Conservation (phyloP, 352 stramenopile genomes). For the Bremia lactucae region DNA sequence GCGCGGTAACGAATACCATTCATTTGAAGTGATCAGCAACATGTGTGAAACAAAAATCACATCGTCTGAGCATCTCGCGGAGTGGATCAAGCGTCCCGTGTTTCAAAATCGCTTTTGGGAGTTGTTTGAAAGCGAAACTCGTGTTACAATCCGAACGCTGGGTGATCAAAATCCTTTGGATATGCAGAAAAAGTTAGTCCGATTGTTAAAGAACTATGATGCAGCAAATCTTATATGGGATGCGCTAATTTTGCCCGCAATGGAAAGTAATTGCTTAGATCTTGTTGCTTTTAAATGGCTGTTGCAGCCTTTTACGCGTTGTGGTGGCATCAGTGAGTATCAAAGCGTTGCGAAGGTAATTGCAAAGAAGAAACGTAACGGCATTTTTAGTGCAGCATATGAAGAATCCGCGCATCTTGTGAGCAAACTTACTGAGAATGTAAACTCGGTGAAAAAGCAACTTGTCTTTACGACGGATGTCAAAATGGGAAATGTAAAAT, state of each 20-base stretch:
- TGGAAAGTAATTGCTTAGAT: slow-evolving; percentile 29
- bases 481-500: slow-evolving; percentile 49
- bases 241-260: slow-evolving; percentile 33
- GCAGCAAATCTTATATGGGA: slow-evolving; percentile 54
- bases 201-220: slow-evolving; percentile 60
- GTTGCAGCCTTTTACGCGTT: slow-evolving; percentile 46
- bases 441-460: slow-evolving; percentile 38
- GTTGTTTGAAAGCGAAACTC: slow-evolving; percentile 44
- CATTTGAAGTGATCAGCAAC: slow-evolving; percentile 44
- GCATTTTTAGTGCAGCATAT: slow-evolving; percentile 49
- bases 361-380: slow-evolving; percentile 51
- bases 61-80: slow-evolving; percentile 33
- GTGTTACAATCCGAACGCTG: slow-evolving; percentile 31
- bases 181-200: slow-evolving; percentile 66
- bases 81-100: slow-evolving; percentile 32
- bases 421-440: slow-evolving; percentile 28
- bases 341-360: slow-evolving; percentile 51
- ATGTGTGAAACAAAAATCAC: slow-evolving; percentile 47
- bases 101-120: slow-evolving; percentile 53
- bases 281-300: slow-evolving; percentile 39
- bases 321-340: slow-evolving; percentile 64
- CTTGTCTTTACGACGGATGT: slow-evolving; percentile 48
- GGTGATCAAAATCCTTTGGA: slow-evolving; percentile 34
- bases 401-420: slow-evolving; percentile 45
- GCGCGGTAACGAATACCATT: slow-evolving; percentile 57